Base-by-base conservation (phyloP, 2,329 filamentous ascomycete genomes). In the Aspergillus udagawae region DNA sequence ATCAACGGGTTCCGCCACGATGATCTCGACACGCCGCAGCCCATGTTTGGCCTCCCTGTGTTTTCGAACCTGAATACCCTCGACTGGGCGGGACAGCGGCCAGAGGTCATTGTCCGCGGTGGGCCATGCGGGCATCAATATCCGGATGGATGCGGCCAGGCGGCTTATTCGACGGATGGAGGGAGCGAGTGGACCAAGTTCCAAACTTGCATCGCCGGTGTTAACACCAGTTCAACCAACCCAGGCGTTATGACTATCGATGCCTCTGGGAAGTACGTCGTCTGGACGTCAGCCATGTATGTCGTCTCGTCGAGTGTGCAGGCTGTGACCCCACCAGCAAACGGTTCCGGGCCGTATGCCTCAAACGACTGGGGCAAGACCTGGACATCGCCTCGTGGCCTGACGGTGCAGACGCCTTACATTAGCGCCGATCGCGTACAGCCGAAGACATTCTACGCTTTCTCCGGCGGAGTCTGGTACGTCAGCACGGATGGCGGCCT, bases 11-110 rank as follows among this genome's bases (percentile, higher is more conserved):
- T 59, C 52, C 25, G 42, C 7, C 51, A 57, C 44, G 49, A 54
- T 17, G 51, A 58, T 42, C 59, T 61, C 25, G 57, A 59, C 27
- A 29, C 48, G 17, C 59, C 59, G 8, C 59, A 61, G 49, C 45
- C 59, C 6, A 61, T 61, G 59, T 53, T 61, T 21, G 56, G 54
- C 14, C 49, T 61, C 3, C 59, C 59, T 6, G 53, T 56, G 23
- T 61, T 61, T 7, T 61, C 59, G 2, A 61, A 61, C 25, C 52
- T 61, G 45, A 58, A 61, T 23, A 53, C 59, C 4, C 56, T 61
- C 20, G 59, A 61, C 56, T 61, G 59, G 59, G 59, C 59, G 2
- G 59, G 59, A 2, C 56, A 59, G 45, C 52, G 49, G 20, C 59
- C 53, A 2, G 42, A 53, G 3, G 52, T 49, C 7, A 59, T 61